phyloP scores from a whole-genome alignment of 2,329 filamentous ascomycete species.

The Pseudogymnoascus sp. region DNA sequence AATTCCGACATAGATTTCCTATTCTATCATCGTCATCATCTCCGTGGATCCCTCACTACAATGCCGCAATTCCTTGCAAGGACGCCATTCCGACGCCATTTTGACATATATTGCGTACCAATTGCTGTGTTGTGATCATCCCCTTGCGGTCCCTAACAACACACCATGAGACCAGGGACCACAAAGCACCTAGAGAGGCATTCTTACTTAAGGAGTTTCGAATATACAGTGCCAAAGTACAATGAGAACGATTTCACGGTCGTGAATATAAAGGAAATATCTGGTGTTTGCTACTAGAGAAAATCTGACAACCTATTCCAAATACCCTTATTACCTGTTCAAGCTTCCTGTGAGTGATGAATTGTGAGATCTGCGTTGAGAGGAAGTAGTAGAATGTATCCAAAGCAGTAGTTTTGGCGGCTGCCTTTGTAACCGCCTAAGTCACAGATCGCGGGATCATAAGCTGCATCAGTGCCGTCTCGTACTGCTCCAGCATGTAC shows the following conservation, averaged over 20 bases:
- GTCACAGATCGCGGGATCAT: not conserved
- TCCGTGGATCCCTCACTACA: not conserved
- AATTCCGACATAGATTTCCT: not conserved
- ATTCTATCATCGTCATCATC: not conserved
- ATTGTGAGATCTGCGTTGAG: slow-evolving; percentile 1
- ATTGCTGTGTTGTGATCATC: not conserved
- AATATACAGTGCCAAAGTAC: not conserved
- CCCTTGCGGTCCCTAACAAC: not conserved
- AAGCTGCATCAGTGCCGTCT: not conserved
- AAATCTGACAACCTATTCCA: too few species aligned
- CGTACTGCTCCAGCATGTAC: not conserved
- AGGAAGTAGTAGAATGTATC: not conserved
- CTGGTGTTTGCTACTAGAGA: too few species aligned
- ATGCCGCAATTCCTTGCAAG: not conserved
- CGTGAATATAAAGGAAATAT: too few species aligned
- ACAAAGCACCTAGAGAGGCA: not conserved
- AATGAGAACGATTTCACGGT: too few species aligned
- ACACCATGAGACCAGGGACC: not conserved
- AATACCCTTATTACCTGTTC: too few species aligned
- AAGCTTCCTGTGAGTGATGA: slow-evolving; percentile 18
- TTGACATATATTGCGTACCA: not conserved
- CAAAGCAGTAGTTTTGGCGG: not conserved
- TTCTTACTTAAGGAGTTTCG: not conserved
- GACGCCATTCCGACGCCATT: not conserved
- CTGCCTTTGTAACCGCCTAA: not conserved